Percentiles rank a stretch among this genome's conserved stretches.
Evolutionary conservation across 352 stramenopile species (phyloP).

Genomic region (Phytophthora brassicae): DNA sequence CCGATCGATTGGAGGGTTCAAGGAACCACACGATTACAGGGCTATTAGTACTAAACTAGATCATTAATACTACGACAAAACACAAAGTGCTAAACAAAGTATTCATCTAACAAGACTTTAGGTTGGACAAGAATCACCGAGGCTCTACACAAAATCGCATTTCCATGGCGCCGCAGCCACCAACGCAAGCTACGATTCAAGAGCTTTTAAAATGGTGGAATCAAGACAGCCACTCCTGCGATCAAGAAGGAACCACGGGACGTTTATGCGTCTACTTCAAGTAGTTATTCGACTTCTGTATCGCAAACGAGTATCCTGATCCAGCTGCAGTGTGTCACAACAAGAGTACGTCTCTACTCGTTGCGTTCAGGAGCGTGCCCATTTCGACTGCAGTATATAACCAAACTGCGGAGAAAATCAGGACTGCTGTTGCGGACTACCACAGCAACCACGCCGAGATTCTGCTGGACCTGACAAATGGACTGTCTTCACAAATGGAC

Average conservation of each 20-base stretch:
- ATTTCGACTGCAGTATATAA: not conserved
- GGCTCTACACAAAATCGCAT: too few species aligned
- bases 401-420: constrained; percentile 8
- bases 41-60: not conserved
- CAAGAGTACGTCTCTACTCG: constrained; percentile 4
- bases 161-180: not conserved
- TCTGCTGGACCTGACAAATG: constrained; percentile 5
- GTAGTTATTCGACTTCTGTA: constrained; percentile 12
- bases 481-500: constrained; percentile 7
- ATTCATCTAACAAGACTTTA: not conserved
- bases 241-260: constrained; percentile 11
- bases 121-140: not conserved
- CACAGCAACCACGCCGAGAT: constrained; percentile 1
- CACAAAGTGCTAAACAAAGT: constrained; percentile 1
- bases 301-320: constrained; percentile 12
- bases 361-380: constrained; percentile 13
- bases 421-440: constrained; percentile 12
- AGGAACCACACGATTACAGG: not conserved
- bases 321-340: not conserved
- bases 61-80: not conserved
- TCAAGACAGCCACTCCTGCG: constrained; percentile 1
- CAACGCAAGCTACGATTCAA: constrained; percentile 1
- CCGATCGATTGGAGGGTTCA: too few species aligned
- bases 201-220: constrained; percentile 7
- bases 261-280: constrained; percentile 10